Evolutionary conservation across 2,329 filamentous ascomycete genomes (phyloP).

Genomic region (Allantophomopsis lycopodina): DNA sequence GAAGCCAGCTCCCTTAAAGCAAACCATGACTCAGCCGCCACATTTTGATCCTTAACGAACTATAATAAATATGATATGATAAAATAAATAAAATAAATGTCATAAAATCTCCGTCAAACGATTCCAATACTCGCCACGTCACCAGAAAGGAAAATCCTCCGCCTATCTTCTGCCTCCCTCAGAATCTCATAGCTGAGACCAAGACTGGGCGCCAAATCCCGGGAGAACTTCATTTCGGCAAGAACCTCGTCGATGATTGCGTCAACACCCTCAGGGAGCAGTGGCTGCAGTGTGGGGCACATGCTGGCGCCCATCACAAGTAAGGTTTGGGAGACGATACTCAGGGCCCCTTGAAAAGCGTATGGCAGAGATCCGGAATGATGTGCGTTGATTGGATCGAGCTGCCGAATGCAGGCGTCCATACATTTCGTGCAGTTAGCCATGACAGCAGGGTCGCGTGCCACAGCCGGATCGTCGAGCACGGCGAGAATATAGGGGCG

Average conservation of each 20-base stretch:
- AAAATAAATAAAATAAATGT: neutral
- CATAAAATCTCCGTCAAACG: neutral
- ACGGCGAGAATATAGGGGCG: slow-evolving; percentile 72
- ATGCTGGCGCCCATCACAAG: slow-evolving; percentile 77
- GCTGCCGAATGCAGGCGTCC: slow-evolving; percentile 65
- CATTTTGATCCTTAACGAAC: too few species aligned
- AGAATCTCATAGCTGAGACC: slow-evolving; percentile 68
- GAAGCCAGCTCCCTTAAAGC: too few species aligned
- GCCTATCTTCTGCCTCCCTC: slow-evolving; percentile 61
- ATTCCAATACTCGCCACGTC: neutral
- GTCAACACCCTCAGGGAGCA: slow-evolving; percentile 52
- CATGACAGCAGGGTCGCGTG: slow-evolving; percentile 57
- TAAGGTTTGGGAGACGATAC: slow-evolving; percentile 69
- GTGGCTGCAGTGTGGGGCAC: slow-evolving; percentile 58
- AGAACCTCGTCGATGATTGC: slow-evolving; percentile 68
- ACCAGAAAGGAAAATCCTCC: slow-evolving; percentile 26
- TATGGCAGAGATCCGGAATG: slow-evolving; percentile 77
- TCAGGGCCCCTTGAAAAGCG: slow-evolving; percentile 73
- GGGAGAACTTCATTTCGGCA: slow-evolving; percentile 60
- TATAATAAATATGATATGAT: neutral
- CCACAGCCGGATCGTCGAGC: slow-evolving; percentile 61
- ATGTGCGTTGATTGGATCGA: slow-evolving; percentile 67
- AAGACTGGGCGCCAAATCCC: slow-evolving; percentile 63
- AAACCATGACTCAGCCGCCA: too few species aligned
- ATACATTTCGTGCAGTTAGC: slow-evolving; percentile 72